These are phyloP conservation scores for Neofusicoccum parvum DNA, from an alignment of 2,329 filamentous ascomycete genomes.

Conservation along the genomic window DNA sequence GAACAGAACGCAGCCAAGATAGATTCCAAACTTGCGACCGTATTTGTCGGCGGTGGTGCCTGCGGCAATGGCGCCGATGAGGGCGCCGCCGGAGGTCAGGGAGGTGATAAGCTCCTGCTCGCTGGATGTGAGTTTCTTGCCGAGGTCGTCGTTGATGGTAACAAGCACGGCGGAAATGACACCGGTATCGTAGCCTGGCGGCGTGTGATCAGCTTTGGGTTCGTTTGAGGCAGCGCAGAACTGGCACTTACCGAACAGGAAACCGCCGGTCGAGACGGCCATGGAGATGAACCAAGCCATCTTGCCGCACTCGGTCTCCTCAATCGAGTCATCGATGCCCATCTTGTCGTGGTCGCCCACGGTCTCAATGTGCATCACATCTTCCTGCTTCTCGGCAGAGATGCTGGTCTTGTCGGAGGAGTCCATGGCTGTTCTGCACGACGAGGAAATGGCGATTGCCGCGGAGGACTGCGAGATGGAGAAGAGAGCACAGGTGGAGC, in stretches of 20 bases:
- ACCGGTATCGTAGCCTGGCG: conserved; percentile 37
- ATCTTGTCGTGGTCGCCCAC: background rate
- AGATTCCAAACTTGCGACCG: conserved; percentile 37
- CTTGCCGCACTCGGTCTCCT: conserved; percentile 25
- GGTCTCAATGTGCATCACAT: conserved; percentile 3
- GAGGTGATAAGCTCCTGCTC: conserved; percentile 45
- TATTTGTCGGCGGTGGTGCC: conserved; percentile 40
- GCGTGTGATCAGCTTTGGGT: background rate
- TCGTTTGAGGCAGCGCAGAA: no score
- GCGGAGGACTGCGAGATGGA: background rate
- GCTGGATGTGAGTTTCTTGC: background rate
- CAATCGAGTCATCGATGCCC: conserved; percentile 23
- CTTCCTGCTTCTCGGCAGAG: conserved; percentile 7
- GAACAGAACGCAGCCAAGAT: conserved; percentile 24
- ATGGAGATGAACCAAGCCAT: conserved; percentile 24
- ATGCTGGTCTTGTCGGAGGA: background rate
- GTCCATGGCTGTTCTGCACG: background rate
- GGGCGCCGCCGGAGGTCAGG: conserved; percentile 40
- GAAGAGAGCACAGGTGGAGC: background rate
- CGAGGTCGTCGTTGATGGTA: conserved; percentile 31
- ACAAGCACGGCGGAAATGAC: conserved; percentile 43
- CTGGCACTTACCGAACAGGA: conserved; percentile 23
- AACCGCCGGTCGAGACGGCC: conserved; percentile 25
- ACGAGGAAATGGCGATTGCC: background rate
- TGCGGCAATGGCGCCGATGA: conserved; percentile 40